Percentiles rank a stretch among this genome's conserved stretches.
phyloP scores from a whole-genome alignment of 345 rosid species.

The Salix suchowensis region DNA sequence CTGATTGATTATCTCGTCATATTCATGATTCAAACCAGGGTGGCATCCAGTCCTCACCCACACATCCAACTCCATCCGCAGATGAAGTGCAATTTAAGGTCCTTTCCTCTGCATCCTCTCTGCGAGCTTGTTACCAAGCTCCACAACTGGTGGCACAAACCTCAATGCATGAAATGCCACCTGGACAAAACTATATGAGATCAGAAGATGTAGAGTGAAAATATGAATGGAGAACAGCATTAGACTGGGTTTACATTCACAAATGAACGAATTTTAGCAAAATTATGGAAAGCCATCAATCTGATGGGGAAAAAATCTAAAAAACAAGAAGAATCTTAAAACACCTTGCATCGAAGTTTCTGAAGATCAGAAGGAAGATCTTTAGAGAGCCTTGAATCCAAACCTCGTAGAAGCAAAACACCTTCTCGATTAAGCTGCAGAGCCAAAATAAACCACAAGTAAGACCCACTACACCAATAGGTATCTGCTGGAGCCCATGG shows the following conservation, averaged over 20 bases:
- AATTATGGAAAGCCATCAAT: neutral
- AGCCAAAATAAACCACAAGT: slow-evolving; percentile 12
- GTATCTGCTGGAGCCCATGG: slow-evolving; percentile 1
- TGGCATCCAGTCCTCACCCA: slow-evolving; percentile 98
- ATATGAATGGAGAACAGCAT: neutral
- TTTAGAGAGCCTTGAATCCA: slow-evolving; percentile 92
- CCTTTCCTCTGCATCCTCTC: slow-evolving; percentile 80
- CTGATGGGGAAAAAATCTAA: neutral
- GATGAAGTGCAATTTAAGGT: slow-evolving; percentile 87
- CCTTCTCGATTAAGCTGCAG: slow-evolving; percentile 82
- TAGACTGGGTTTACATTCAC: neutral
- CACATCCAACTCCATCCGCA: slow-evolving; percentile 84
- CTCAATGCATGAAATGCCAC: slow-evolving; percentile 79
- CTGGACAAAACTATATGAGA: slow-evolving; percentile 29
- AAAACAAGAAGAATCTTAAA: neutral
- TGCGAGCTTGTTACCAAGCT: slow-evolving; percentile 74
- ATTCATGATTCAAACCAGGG: slow-evolving; percentile 68
- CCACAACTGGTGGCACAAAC: slow-evolving; percentile 62
- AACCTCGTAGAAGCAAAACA: slow-evolving; percentile 76
- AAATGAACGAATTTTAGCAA: neutral
- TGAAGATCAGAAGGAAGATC: slow-evolving; percentile 93
- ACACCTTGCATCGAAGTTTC: slow-evolving; percentile 92
- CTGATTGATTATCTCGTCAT: slow-evolving; percentile 57
- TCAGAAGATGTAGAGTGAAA: neutral
- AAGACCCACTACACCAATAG: neutral